Base-by-base conservation (phyloP, 164 flowering plant genomes). In the Tinospora cordifolia region DNA sequence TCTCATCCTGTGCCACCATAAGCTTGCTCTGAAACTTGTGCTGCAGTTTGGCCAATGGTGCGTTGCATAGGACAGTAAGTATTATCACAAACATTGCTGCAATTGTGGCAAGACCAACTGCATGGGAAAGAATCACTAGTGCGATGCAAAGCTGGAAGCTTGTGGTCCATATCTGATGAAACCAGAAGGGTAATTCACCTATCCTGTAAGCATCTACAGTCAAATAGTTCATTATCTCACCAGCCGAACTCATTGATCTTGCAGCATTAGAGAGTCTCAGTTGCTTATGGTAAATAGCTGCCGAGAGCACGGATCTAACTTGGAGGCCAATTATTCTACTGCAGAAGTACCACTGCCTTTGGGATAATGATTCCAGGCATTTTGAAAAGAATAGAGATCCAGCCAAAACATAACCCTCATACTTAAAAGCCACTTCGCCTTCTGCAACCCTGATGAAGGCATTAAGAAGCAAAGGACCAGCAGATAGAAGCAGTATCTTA, bases 131-230 rank as follows among this genome's bases (percentile, higher is more conserved):
- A 70, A 89, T 84, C 22, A 69, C 75, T 10, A 88, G 58, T 30
- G 87, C 85, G 39, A 87, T 68, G 70, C 84, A 81, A 6, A 87
- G 76, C 78, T 87, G 94, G 49, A 89, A 73, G 65, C 80, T 71
- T 24, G 87, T 82, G 12, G 90, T 79, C 94, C 94, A 89, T 14
- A 79, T 83, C 68, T 87, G 88, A 70, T 90, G 95, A 76, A 87
- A 81, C 90, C 90, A 89, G 65, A 54, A 86, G 1, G 89, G 86
- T 47, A 87, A 89, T 62, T 89, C 92, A 21, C 92, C 95, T n/a
- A 86, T 82, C 47, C 91, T 74, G 68, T 88, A 86, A 19, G 91
- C 89, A 80, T 90, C 93, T 1, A 82, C 86, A 0, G 84, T 83
- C 9, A 86, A 86, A 76, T 86, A 90, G 79, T 81, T 88, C 78